Percentiles rank a stretch among this genome's conserved stretches.
Evolutionary conservation across 768 basidiomycete genomes (phyloP).

Genomic region (Phylloporus sp.): DNA sequence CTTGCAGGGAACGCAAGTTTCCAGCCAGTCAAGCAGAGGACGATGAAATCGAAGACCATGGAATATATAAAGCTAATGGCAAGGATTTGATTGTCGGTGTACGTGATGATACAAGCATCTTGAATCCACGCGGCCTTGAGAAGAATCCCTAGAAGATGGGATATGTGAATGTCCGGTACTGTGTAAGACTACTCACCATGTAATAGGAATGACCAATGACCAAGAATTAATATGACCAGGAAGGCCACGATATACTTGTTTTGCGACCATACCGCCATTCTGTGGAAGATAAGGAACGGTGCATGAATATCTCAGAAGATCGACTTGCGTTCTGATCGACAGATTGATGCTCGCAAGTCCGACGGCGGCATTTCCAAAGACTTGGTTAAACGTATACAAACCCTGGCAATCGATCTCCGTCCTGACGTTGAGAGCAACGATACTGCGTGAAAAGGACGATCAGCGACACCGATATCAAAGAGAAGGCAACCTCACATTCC

Average conservation of each 20-base stretch:
- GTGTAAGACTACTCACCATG: slow-evolving; percentile 41
- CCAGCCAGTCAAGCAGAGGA: slow-evolving; percentile 55
- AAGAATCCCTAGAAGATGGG: slow-evolving; percentile 41
- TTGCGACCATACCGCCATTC: slow-evolving; percentile 69
- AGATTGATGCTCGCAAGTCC: slow-evolving; percentile 70
- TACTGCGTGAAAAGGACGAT: slow-evolving; percentile 30
- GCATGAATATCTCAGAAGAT: not conserved
- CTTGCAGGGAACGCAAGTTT: slow-evolving; percentile 48
- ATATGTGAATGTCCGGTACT: not conserved
- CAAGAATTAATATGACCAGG: slow-evolving; percentile 53
- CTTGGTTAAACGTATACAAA: slow-evolving; percentile 64
- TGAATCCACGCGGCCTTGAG: slow-evolving; percentile 54
- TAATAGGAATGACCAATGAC: slow-evolving; percentile 66
- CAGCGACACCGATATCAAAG: not conserved
- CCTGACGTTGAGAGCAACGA: slow-evolving; percentile 55
- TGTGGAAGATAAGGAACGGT: slow-evolving; percentile 22
- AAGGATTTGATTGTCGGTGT: slow-evolving; percentile 55
- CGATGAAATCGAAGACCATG: slow-evolving; percentile 66
- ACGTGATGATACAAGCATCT: slow-evolving; percentile 51
- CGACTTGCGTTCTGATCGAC: slow-evolving; percentile 57
- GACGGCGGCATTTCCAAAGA: slow-evolving; percentile 60
- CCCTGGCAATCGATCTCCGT: slow-evolving; percentile 59
- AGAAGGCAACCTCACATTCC: slow-evolving; percentile 51
- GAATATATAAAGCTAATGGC: slow-evolving; percentile 68
- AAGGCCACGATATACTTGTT: slow-evolving; percentile 47